Base-by-base conservation (phyloP, 345 rosid genomes). In the Boechera retrofracta region DNA sequence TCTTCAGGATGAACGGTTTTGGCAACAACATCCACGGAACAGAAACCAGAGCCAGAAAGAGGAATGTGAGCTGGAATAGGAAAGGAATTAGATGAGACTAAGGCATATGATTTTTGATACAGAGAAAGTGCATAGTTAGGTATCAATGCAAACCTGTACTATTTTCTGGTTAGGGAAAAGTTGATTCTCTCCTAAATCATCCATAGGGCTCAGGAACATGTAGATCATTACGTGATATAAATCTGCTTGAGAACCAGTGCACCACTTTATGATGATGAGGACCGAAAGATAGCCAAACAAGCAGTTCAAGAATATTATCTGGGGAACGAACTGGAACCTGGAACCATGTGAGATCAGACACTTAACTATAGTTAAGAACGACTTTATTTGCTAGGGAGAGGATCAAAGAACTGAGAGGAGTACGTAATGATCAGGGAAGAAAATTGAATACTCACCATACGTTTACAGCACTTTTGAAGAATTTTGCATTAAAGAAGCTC, bases 261-360 rank as follows among this genome's bases (percentile, higher is more conserved):
- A 55, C 98, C 99, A 95, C 83, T 95, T 95, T 72, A 93, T 78
- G 72, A 93, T 83, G 82, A 95, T 80, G 71, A 93, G 93, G 64
- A 81, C 81, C 9, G 97, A 95, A 39, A 95, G 83, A 79, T 93
- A 95, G 75, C 99, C 99, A 84, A 95, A 95, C 77, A 92, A 82
- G 63, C 94, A 82, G 83, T 95, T 95, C 72, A 95, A 78, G 57
- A 95, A 95, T 83, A 95, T 88, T 58, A 95, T 73, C 84, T 95
- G 99, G 63, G 99, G 99, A 84, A 95, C 80, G 74, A 95, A 95
- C 57, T 91, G 96, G 78, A 87, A 92, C 99, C 99, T 95, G 94
- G 24, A 81, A 77, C 44, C 85, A 68, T 33, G 67, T 55, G 54
- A n/a, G 9, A 72, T 49, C 64, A 72, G 5, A 58, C 42, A 55